Conservation (phyloP, 345 rosid species). For the Gossypium australe region DNA sequence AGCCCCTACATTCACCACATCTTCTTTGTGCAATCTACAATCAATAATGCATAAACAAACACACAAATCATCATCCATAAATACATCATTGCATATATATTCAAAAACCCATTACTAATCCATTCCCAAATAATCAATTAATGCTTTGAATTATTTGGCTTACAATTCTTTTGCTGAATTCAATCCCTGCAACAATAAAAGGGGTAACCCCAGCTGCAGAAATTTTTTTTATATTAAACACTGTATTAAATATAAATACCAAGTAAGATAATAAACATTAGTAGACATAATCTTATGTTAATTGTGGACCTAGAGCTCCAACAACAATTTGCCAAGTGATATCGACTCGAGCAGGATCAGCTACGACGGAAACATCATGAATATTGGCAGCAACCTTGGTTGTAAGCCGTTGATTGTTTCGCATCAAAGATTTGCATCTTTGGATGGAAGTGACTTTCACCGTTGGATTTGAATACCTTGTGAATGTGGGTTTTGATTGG, state of each 20-base stretch:
- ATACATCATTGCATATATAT: background rate
- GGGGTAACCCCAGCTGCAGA: slow-evolving; percentile 73
- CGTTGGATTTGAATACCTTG: slow-evolving; percentile 23
- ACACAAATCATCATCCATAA: background rate
- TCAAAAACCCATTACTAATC: background rate
- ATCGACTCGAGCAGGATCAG: slow-evolving; percentile 20
- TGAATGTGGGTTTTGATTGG: slow-evolving; percentile 3
- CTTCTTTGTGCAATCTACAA: slow-evolving; percentile 69
- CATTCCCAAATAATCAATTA: background rate
- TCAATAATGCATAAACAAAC: background rate
- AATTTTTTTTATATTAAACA: background rate
- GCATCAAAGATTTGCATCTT: slow-evolving; percentile 9
- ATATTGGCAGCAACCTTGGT: slow-evolving; percentile 23
- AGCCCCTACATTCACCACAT: slow-evolving; percentile 67
- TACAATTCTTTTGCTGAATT: slow-evolving; percentile 71
- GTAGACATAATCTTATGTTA: background rate
- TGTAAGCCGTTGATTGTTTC: slow-evolving; percentile 13
- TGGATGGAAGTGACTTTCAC: slow-evolving; percentile 5
- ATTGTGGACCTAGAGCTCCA: slow-evolving; percentile 54
- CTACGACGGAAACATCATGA: slow-evolving; percentile 11
- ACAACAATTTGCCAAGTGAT: slow-evolving; percentile 73
- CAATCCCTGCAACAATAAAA: slow-evolving; percentile 81
- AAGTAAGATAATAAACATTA: background rate
- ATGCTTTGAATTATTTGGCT: background rate
- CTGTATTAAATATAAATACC: background rate